These are phyloP conservation scores for Botrytis sinoallii DNA, from an alignment of 2,329 filamentous ascomycete genomes.

Conservation along the genomic window DNA sequence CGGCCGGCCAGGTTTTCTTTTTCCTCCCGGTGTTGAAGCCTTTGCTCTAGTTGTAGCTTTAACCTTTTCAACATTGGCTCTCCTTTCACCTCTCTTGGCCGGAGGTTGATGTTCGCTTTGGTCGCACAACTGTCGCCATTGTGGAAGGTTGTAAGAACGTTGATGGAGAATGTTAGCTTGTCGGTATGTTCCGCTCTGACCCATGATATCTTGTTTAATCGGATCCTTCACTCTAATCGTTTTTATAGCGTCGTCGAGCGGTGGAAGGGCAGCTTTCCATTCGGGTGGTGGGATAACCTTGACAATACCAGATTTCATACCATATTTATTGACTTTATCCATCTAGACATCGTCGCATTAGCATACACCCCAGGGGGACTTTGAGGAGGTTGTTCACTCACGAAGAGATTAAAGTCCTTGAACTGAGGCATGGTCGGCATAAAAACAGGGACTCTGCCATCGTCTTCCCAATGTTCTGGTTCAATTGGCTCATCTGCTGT, in stretches of 20 bases:
- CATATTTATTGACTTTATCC: slow-evolving; percentile 82
- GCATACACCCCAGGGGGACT: slow-evolving; percentile 11
- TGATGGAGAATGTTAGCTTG: slow-evolving; percentile 97
- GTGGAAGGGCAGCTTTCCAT: slow-evolving; percentile 80
- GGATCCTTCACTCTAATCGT: slow-evolving; percentile 92
- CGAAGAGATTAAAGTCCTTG: slow-evolving; percentile 86
- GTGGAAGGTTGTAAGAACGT: slow-evolving; percentile 90
- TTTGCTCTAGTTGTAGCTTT: slow-evolving; percentile 35
- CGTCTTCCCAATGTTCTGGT: slow-evolving; percentile 70
- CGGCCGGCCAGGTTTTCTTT: slow-evolving; percentile 28
- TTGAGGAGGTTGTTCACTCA: slow-evolving; percentile 46
- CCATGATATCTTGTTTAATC: slow-evolving; percentile 97
- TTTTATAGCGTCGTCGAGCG: slow-evolving; percentile 82
- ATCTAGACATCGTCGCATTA: slow-evolving; percentile 47
- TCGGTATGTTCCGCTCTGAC: slow-evolving; percentile 89
- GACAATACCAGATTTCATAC: slow-evolving; percentile 96
- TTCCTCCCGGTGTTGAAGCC: slow-evolving; percentile 24
- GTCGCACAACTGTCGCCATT: slow-evolving; percentile 91
- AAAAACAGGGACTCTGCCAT: slow-evolving; percentile 88
- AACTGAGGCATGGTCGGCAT: slow-evolving; percentile 95
- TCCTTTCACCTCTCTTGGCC: slow-evolving; percentile 78
- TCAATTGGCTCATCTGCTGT: slow-evolving; percentile 65
- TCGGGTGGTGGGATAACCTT: slow-evolving; percentile 92
- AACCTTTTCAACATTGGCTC: slow-evolving; percentile 46
- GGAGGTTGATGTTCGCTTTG: slow-evolving; percentile 96